Evolutionary conservation across 352 stramenopile genomes (phyloP).

Genomic region (Globisporangium irregulare): DNA sequence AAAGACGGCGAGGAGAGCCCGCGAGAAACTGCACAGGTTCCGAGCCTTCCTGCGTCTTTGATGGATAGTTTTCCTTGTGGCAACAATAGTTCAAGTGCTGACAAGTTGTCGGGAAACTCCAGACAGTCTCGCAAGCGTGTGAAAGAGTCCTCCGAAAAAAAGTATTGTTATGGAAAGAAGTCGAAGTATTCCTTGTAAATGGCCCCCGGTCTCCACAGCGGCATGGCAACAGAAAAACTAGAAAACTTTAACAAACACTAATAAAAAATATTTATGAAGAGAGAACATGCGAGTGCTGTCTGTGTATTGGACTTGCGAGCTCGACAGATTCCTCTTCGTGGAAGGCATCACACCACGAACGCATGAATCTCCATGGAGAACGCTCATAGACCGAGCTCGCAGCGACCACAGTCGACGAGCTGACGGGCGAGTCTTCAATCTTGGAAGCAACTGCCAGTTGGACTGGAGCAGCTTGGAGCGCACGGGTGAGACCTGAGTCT

Average conservation of each 20-base stretch:
- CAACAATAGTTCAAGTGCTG: slow-evolving; percentile 78
- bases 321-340: not conserved
- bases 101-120: slow-evolving; percentile 58
- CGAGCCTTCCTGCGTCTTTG: slow-evolving; percentile 32
- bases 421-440: not conserved
- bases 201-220: slow-evolving; percentile 12
- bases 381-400: not conserved
- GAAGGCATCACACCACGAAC: not conserved
- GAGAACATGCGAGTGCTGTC: not conserved
- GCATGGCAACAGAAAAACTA: slow-evolving; percentile 58
- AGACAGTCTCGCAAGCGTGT: slow-evolving; percentile 42
- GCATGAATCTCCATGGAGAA: not conserved
- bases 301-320: not conserved
- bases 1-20: slow-evolving; percentile 49
- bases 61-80: slow-evolving; percentile 53
- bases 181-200: slow-evolving; percentile 63
- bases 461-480: not conserved
- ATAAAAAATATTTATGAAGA: slow-evolving; percentile 63
- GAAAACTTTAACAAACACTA: slow-evolving; percentile 50
- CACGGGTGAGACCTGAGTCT: not conserved
- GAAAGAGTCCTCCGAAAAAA: slow-evolving; percentile 42
- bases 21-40: slow-evolving; percentile 43
- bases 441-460: not conserved
- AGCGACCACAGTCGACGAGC: not conserved
- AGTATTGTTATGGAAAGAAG: slow-evolving; percentile 58